These are phyloP conservation scores for Herpotrichia juniperi DNA, from an alignment of 2,329 filamentous ascomycete genomes.

Conservation along the genomic window DNA sequence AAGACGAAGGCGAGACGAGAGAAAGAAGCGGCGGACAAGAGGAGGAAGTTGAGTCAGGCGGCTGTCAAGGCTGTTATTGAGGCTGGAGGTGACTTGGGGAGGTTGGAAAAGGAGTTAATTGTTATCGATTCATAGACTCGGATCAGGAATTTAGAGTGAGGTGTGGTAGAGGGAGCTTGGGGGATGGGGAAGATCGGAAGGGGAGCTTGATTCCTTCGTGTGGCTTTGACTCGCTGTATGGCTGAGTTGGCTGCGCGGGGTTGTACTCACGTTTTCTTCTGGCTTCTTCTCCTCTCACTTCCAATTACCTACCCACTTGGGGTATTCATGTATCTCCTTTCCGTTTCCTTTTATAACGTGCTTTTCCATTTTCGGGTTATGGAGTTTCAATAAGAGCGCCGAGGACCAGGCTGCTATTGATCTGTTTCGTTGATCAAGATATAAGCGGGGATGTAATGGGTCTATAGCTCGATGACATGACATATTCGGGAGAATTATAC, in stretches of 20 bases:
- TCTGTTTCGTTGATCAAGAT: neutral
- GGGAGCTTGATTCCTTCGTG: conserved; percentile 5
- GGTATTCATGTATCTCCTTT: neutral
- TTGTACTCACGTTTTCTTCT: conserved; percentile 5
- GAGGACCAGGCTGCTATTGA: neutral
- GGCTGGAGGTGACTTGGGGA: conserved; percentile 68
- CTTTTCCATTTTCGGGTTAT: neutral
- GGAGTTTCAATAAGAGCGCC: neutral
- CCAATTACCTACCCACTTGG: too few species aligned
- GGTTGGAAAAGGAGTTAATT: conserved; percentile 49
- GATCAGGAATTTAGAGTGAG: neutral
- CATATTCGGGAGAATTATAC: too few species aligned
- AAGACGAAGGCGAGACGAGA: conserved; percentile 96
- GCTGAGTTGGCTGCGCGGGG: conserved; percentile 7
- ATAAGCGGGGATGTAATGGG: conserved; percentile 16
- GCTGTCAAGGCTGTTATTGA: conserved; percentile 72
- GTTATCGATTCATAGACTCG: conserved; percentile 24
- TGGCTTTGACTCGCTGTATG: neutral
- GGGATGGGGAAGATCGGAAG: neutral
- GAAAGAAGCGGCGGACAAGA: conserved; percentile 81
- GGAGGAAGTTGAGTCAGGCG: conserved; percentile 70
- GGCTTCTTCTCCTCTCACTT: neutral
- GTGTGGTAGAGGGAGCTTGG: neutral
- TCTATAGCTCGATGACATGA: conserved; percentile 11
- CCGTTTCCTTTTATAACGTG: too few species aligned